A percentile compares a stretch with the other conserved stretches of the same genome.
phyloP scores from a whole-genome alignment of 441 rosid genomes.

The Jatropha multifida region DNA sequence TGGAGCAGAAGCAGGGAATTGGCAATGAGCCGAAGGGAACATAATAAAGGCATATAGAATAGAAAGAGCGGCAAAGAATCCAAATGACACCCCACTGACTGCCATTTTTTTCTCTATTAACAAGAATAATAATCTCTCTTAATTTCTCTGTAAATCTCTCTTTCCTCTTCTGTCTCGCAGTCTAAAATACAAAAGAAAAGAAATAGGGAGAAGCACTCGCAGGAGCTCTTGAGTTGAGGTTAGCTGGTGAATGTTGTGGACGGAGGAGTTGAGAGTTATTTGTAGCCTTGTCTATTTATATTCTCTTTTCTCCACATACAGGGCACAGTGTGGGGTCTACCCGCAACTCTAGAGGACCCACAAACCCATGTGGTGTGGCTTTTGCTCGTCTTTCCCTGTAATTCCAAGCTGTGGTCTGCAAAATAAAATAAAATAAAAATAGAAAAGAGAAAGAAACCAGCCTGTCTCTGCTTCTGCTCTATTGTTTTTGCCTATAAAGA shows the following conservation, averaged over 20 bases:
- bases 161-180: neutral
- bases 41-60: slow-evolving; percentile 29
- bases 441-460: neutral
- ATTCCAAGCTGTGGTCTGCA: slow-evolving; percentile 18
- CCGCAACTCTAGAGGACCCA: slow-evolving; percentile 23
- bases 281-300: neutral
- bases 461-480: neutral
- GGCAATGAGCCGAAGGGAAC: slow-evolving; percentile 50
- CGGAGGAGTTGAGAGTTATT: neutral
- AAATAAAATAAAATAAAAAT: neutral
- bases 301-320: neutral
- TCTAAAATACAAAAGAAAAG: neutral
- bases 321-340: neutral
- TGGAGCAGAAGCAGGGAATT: slow-evolving; percentile 52
- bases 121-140: neutral
- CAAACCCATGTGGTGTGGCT: slow-evolving; percentile 6
- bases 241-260: slow-evolving; percentile 6
- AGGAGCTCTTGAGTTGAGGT: neutral
- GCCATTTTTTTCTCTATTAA: slow-evolving; percentile 28
- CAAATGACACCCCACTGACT: slow-evolving; percentile 34
- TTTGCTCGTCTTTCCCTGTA: neutral
- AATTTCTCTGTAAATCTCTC: neutral
- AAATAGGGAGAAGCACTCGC: neutral
- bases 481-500: too few species aligned
- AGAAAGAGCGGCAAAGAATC: slow-evolving; percentile 33